Base-by-base conservation (phyloP, 495 filamentous ascomycete genomes). In the Penicilliopsis zonata region DNA sequence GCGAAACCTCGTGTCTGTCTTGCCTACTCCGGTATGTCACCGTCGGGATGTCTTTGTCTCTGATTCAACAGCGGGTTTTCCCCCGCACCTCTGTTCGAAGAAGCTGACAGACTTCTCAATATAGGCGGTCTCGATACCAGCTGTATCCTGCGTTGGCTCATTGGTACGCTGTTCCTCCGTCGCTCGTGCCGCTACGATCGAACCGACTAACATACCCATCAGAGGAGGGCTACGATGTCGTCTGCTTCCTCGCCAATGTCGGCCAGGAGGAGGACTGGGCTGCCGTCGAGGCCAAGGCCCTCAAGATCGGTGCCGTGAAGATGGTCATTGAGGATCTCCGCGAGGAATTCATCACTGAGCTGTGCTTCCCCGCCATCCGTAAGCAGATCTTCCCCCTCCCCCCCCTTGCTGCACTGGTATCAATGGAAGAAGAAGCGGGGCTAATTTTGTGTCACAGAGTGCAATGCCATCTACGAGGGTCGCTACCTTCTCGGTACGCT, bases 391-490 rank as follows among this genome's bases (percentile, higher is more conserved):
- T 23, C 6, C 21, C 10, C 6, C 21, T 23, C 6, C 6, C 21
- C 6, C 21, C 21, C 21, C n/a, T n/a, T n/a, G n/a, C n/a, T n/a
- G n/a, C n/a, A n/a, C n/a, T n/a, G n/a, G 10, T 6, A 23, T 23
- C 21, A 23, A 23, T 23, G 6, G 21, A 23, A n/a, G n/a, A n/a
- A n/a, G n/a, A n/a, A n/a, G n/a, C n/a, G n/a, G n/a, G n/a, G n/a
- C 21, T 23, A 23, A 23, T 10, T 23, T 10, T 23, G n/a, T 23
- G 21, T 23, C 10, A 23, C 21, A 23, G 56, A 50, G 36, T 86
- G 80, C 71, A 88, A 90, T 46, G 84, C 83, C 45, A 75, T 83
- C 53, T 90, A 86, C 59, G 83, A 94, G 65, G 76, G 79, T 46
- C 67, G 76, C 34, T 86, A 86, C 62, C 74, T 86, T 28, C 67